Evolutionary conservation across 352 stramenopile species (phyloP).

Genomic region (Blastocystis sp.): DNA sequence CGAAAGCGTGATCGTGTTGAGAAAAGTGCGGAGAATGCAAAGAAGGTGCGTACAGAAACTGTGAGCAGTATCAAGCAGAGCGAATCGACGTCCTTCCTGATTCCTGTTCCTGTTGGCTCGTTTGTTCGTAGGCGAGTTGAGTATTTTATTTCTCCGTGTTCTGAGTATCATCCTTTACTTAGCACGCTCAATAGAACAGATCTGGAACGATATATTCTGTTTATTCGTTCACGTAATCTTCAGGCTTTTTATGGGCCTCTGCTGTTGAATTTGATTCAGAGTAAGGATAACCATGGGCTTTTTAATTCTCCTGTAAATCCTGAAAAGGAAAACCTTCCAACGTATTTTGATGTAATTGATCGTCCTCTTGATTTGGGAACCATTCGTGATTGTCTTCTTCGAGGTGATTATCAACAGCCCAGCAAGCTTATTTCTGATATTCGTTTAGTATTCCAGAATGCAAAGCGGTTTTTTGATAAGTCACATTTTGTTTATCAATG

Average conservation of each 20-base stretch:
- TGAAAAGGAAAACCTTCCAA: constrained; percentile 23
- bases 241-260: constrained; percentile 12
- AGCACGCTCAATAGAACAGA: not conserved
- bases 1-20: not conserved
- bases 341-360: constrained; percentile 16
- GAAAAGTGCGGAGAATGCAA: not conserved
- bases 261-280: constrained; percentile 22
- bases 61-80: not conserved
- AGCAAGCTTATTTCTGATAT: constrained; percentile 5
- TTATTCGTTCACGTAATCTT: not conserved
- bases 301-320: constrained; percentile 43
- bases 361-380: constrained; percentile 33
- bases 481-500: constrained; percentile 5
- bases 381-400: constrained; percentile 1
- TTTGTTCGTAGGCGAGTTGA: constrained; percentile 17
- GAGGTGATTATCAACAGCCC: not conserved
- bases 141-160: not conserved
- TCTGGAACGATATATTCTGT: not conserved
- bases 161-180: not conserved
- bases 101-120: not conserved
- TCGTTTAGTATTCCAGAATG: constrained; percentile 38
- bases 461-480: constrained; percentile 7
- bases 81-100: not conserved
- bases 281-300: constrained; percentile 28
- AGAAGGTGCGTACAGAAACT: not conserved